Conservation (phyloP, 148 eudicot genomes). For the Euryodendron excelsum region DNA sequence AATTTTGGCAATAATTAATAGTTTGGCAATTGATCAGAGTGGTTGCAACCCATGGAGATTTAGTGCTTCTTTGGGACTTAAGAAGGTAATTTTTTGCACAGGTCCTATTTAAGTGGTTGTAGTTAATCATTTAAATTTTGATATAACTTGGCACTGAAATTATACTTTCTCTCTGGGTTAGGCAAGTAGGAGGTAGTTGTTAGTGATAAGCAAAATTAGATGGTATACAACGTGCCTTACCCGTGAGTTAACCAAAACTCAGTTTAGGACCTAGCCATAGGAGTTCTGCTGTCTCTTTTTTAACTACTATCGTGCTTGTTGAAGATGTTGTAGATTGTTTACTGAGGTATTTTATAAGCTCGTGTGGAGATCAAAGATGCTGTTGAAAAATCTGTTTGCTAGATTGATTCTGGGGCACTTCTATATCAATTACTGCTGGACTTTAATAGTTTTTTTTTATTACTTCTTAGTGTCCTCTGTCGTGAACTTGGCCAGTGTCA, state of each 20-base stretch:
- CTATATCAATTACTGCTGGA: not conserved
- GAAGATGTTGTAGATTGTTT: not conserved
- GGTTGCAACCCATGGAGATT: not conserved
- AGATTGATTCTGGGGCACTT: not conserved
- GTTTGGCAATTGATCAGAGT: not conserved
- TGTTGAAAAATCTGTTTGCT: not conserved
- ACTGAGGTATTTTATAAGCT: not conserved
- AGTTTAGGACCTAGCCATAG: not conserved
- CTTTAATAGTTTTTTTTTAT: not conserved
- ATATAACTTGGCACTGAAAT: too few relatives aligned
- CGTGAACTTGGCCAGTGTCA: conserved; percentile 4
- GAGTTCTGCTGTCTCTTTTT: not conserved
- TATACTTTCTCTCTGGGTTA: too few relatives aligned
- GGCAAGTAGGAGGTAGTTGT: too few relatives aligned
- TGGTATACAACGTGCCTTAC: too few relatives aligned
- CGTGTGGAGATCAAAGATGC: not conserved
- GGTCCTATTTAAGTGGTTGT: too few relatives aligned
- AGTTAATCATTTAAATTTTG: too few relatives aligned
- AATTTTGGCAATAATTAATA: not conserved
- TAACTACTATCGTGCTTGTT: not conserved
- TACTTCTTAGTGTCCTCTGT: not conserved
- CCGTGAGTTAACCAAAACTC: too few relatives aligned
- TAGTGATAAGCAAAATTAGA: too few relatives aligned
- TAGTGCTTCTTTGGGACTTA: not conserved
- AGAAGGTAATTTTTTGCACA: too few relatives aligned